Percentiles rank a stretch among this genome's conserved stretches.
Conservation (phyloP, 495 filamentous ascomycete genomes). For the Hypoxylon lienhwacheense region DNA sequence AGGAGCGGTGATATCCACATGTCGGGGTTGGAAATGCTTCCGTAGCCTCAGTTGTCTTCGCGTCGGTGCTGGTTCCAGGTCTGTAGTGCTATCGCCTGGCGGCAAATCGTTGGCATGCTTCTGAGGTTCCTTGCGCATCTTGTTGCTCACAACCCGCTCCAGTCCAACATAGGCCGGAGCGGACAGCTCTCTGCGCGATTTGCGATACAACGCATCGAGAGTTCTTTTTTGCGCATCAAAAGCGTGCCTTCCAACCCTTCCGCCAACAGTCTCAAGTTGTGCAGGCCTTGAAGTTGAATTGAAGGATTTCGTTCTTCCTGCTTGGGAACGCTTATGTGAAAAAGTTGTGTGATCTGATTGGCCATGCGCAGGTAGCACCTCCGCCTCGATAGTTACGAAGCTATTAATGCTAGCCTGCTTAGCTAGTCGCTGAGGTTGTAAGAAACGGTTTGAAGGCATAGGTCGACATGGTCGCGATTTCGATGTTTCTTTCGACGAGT, state of each 20-base stretch:
- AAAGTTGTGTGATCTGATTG: conserved; percentile 7
- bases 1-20: conserved; percentile 53
- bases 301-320: conserved; percentile 6
- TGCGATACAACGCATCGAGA: conserved; percentile 53
- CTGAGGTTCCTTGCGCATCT: conserved; percentile 17
- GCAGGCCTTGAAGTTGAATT: conserved; percentile 42
- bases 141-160: conserved; percentile 34
- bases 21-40: conserved; percentile 56
- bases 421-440: conserved; percentile 29
- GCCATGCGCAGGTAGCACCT: conserved; percentile 2
- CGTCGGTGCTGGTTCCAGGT: conserved; percentile 32
- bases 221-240: conserved; percentile 49
- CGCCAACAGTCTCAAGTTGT: conserved; percentile 50
- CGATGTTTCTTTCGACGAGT: conserved; percentile 14
- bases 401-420: conserved; percentile 42
- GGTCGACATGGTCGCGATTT: conserved; percentile 13
- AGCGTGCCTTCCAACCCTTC: conserved; percentile 32
- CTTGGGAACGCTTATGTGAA: conserved; percentile 11
- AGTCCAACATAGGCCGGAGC: conserved; percentile 26
- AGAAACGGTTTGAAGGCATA: conserved; percentile 19
- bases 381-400: conserved; percentile 35
- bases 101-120: conserved; percentile 18
- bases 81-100: conserved; percentile 30
- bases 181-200: conserved; percentile 38
- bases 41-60: conserved; percentile 38